phyloP scores from a whole-genome alignment of 2,329 filamentous ascomycete genomes.

The Monosporascus sp. region DNA sequence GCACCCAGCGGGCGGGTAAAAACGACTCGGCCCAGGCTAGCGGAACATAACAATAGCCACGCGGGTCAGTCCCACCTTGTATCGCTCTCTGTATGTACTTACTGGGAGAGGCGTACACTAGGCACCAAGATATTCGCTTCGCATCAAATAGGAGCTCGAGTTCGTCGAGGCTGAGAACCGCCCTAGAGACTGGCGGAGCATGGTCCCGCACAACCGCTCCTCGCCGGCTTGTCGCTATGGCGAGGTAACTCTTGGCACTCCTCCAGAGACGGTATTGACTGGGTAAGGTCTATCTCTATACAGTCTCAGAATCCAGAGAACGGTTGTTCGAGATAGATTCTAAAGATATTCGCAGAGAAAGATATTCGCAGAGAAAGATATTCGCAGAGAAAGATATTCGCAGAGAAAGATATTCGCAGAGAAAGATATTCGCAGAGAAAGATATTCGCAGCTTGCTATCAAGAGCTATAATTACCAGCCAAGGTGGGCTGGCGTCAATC shows the following conservation, averaged over 20 bases:
- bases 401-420: too few species aligned
- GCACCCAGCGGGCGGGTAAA: slow-evolving; percentile 7
- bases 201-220: neutral
- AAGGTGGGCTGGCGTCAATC: too few species aligned
- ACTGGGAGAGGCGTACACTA: neutral
- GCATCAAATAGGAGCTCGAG: neutral
- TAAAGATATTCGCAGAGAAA: too few species aligned
- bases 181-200: neutral
- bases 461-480: too few species aligned
- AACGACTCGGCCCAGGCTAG: neutral
- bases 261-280: too few species aligned
- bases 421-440: too few species aligned
- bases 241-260: neutral
- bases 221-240: neutral
- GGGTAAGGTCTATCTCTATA: too few species aligned
- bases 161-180: neutral
- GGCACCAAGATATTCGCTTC: neutral
- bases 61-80: neutral
- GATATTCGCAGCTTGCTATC: too few species aligned
- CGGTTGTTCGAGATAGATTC: too few species aligned
- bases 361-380: too few species aligned
- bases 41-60: neutral
- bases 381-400: too few species aligned
- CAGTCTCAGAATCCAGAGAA: too few species aligned
- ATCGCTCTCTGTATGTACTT: neutral